Evolutionary conservation across 139 green algal species (phyloP).

Genomic region (Tetradesmus lagerheimii): DNA sequence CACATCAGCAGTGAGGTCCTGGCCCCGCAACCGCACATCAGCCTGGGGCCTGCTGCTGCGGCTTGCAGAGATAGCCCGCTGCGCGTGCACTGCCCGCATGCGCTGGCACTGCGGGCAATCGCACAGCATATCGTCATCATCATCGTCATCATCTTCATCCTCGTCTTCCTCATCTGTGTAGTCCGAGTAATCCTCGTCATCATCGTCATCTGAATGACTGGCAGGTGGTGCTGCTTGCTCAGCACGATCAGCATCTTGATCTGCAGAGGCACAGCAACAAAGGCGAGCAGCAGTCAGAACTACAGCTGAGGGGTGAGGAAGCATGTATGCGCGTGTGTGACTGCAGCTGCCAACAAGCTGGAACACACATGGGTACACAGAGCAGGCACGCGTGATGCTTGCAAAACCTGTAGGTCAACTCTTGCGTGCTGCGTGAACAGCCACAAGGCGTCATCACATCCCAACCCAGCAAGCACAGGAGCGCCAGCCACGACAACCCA

Average conservation of each 20-base stretch:
- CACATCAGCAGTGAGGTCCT: not conserved
- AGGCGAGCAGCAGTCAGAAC: not conserved
- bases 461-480: slow-evolving; percentile 68
- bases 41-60: not conserved
- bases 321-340: not conserved
- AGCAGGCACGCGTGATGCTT: too few species aligned
- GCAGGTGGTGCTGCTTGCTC: too few species aligned
- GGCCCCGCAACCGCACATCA: too few species aligned
- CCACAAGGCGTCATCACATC: slow-evolving; percentile 73
- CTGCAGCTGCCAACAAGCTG: not conserved
- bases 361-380: too few species aligned
- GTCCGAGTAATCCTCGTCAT: not conserved
- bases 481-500: too few species aligned
- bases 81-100: not conserved
- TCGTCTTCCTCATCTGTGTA: not conserved
- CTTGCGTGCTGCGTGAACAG: slow-evolving; percentile 13
- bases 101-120: not conserved
- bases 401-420: too few species aligned
- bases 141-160: not conserved
- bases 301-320: not conserved
- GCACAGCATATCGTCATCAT: not conserved
- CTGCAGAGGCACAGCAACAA: not conserved
- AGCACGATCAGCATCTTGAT: not conserved
- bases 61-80: not conserved
- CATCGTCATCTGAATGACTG: not conserved